Evolutionary conservation across 192 early-diverging fungal genomes (phyloP).

Genomic region (Polychytrium aggregatum): DNA sequence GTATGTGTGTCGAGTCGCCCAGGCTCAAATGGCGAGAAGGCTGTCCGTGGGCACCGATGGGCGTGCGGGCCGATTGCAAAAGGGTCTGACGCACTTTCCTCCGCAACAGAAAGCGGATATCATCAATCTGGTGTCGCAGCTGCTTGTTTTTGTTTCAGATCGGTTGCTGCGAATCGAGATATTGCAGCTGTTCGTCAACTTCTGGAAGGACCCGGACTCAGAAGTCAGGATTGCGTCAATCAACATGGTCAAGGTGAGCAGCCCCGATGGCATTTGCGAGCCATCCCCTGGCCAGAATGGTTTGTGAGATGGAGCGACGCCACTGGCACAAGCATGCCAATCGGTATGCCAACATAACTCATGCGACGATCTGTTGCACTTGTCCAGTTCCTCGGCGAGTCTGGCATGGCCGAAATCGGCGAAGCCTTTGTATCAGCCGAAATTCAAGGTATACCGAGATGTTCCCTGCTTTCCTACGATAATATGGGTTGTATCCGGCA

Average conservation of each 20-base stretch:
- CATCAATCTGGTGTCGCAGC: slow-evolving; percentile 25
- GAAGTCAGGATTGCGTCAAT: slow-evolving; percentile 39
- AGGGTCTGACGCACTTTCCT: background rate
- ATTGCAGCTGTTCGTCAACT: slow-evolving; percentile 23
- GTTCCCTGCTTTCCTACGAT: too few relatives aligned
- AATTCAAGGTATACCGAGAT: too few relatives aligned
- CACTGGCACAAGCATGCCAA: background rate
- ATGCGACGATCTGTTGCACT: background rate
- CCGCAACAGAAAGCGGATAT: slow-evolving; percentile 37
- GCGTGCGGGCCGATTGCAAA: background rate
- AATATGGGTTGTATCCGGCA: too few relatives aligned
- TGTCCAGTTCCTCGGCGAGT: slow-evolving; percentile 27
- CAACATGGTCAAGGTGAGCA: slow-evolving; percentile 29
- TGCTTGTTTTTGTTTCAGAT: slow-evolving; percentile 16
- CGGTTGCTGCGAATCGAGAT: slow-evolving; percentile 13
- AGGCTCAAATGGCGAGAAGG: background rate
- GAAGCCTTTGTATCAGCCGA: background rate
- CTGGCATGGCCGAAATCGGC: slow-evolving; percentile 26
- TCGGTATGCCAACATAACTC: background rate
- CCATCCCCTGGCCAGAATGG: background rate
- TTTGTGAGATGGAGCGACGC: background rate
- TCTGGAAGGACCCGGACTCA: slow-evolving; percentile 40
- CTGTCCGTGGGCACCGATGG: background rate
- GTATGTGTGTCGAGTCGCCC: background rate
- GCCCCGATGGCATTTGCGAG: background rate